phyloP scores from a whole-genome alignment of 495 filamentous ascomycete species.

The Haplographium delicatum region DNA sequence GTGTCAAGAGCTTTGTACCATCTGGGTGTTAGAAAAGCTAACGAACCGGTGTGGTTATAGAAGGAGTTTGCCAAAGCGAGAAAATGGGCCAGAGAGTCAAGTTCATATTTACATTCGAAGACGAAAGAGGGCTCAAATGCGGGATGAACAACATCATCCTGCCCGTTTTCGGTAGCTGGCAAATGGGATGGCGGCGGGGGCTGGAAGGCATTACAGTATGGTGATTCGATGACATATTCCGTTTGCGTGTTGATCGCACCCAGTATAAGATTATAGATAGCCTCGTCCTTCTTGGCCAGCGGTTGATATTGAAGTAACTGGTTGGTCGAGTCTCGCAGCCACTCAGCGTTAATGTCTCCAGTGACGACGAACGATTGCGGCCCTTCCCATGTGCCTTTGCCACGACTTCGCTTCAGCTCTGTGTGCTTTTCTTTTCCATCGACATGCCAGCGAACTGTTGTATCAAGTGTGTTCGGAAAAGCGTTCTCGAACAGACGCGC shows the following conservation, averaged over 20 bases:
- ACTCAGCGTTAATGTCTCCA: slow-evolving; percentile 98
- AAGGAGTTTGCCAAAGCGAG: slow-evolving; percentile 83
- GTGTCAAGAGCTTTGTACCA: slow-evolving; percentile 79
- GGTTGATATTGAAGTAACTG: slow-evolving; percentile 86
- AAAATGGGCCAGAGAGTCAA: slow-evolving; percentile 93
- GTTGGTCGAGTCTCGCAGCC: slow-evolving; percentile 96
- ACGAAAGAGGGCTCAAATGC: slow-evolving; percentile 76
- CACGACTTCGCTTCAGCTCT: slow-evolving; percentile 33
- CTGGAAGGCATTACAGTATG: slow-evolving; percentile 98
- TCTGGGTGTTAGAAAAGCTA: slow-evolving; percentile 66
- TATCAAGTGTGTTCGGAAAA: slow-evolving; percentile 57
- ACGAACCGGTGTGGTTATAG: slow-evolving; percentile 70
- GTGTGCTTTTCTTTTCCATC: slow-evolving; percentile 42
- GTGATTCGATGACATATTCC: slow-evolving; percentile 88
- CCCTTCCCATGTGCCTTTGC: slow-evolving; percentile 67
- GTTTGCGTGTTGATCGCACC: slow-evolving; percentile 96
- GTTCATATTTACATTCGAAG: slow-evolving; percentile 98
- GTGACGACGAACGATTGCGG: slow-evolving; percentile 94
- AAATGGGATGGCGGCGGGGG: slow-evolving; percentile 80
- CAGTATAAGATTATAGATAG: slow-evolving; percentile 71
- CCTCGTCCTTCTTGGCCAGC: slow-evolving; percentile 72
- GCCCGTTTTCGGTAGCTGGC: slow-evolving; percentile 60
- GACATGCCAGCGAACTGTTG: slow-evolving; percentile 55
- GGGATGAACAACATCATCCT: slow-evolving; percentile 81
- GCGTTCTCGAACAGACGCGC: slow-evolving; percentile 93